Evolutionary conservation across 2,329 filamentous ascomycete genomes (phyloP).

Genomic region (Sclerotinia glacialis): DNA sequence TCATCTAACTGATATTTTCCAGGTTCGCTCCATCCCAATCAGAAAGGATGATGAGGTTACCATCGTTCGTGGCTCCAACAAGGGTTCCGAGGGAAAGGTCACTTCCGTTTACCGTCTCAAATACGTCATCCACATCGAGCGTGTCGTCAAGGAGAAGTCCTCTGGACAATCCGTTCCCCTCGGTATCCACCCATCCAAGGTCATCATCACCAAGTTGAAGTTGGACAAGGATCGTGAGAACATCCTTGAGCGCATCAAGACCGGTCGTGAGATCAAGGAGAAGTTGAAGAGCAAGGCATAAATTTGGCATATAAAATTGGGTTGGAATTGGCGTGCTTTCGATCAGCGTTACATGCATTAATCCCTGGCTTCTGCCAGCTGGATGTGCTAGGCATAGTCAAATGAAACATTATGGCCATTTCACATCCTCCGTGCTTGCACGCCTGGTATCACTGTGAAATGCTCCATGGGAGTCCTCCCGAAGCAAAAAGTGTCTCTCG

Average conservation of each 20-base stretch:
- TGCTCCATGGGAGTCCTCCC: slow-evolving; percentile 74
- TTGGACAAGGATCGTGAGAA: slow-evolving; percentile 91
- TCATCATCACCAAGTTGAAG: slow-evolving; percentile 98
- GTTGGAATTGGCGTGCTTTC: slow-evolving; percentile 30
- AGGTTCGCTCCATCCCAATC: slow-evolving; percentile 95
- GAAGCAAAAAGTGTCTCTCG: slow-evolving; percentile 47
- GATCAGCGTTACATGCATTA: slow-evolving; percentile 25
- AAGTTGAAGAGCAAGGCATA: slow-evolving; percentile 49
- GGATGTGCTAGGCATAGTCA: slow-evolving; percentile 36
- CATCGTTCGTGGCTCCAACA: slow-evolving; percentile 89
- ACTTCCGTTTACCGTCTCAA: slow-evolving; percentile 97
- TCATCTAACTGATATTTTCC: slow-evolving; percentile 24
- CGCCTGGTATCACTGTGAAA: slow-evolving; percentile 54
- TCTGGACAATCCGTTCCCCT: slow-evolving; percentile 94
- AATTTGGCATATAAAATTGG: slow-evolving; percentile 24
- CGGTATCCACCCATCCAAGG: slow-evolving; percentile 93
- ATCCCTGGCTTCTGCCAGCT: slow-evolving; percentile 16
- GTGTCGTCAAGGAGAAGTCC: slow-evolving; percentile 94
- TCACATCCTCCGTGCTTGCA: slow-evolving; percentile 52
- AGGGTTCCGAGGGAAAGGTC: slow-evolving; percentile 98
- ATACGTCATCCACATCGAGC: slow-evolving; percentile 96
- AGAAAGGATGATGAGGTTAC: slow-evolving; percentile 96
- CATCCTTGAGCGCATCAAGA: slow-evolving; percentile 82
- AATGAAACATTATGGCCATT: slow-evolving; percentile 60
- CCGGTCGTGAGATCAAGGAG: slow-evolving; percentile 70